phyloP scores from a whole-genome alignment of 2,329 filamentous ascomycete genomes.

The Colletotrichum ledebouriae region DNA sequence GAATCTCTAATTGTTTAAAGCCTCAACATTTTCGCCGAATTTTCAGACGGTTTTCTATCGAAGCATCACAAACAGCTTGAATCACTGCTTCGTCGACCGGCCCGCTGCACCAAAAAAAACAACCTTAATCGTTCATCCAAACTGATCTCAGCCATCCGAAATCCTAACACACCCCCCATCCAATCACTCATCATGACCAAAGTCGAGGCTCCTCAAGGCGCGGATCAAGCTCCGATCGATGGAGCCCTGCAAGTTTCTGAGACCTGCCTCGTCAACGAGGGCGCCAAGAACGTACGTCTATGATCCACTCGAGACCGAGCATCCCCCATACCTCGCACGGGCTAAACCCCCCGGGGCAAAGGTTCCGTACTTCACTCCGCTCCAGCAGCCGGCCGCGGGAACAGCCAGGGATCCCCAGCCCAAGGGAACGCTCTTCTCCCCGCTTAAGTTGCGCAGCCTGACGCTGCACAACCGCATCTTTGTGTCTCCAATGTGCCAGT shows the following conservation, averaged over 20 bases:
- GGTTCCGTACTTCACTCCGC: conserved; percentile 62
- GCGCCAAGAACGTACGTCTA: conserved; percentile 49
- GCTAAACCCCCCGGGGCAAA: conserved; percentile 16
- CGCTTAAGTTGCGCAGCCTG: conserved; percentile 58
- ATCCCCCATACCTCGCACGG: neutral
- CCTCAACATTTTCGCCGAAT: neutral
- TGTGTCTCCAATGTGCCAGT: conserved; percentile 63
- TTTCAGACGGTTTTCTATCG: too few relatives aligned
- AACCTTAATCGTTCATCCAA: conserved; percentile 1
- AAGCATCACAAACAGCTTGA: neutral
- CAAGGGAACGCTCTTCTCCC: conserved; percentile 58
- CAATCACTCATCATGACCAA: conserved; percentile 9
- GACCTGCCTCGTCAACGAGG: conserved; percentile 43
- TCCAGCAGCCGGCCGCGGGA: conserved; percentile 60
- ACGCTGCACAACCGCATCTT: conserved; percentile 61
- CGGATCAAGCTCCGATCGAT: conserved; percentile 23
- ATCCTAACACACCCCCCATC: neutral
- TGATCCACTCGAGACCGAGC: neutral
- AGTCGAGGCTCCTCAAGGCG: conserved; percentile 22
- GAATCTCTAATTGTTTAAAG: neutral
- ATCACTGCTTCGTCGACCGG: neutral
- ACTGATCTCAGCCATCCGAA: neutral
- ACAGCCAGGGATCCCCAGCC: conserved; percentile 61
- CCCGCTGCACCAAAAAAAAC: neutral
- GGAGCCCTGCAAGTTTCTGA: conserved; percentile 13